Evolutionary conservation across 805 yeast species (phyloP).

Genomic region (Grigorovia yakushimaensis): DNA sequence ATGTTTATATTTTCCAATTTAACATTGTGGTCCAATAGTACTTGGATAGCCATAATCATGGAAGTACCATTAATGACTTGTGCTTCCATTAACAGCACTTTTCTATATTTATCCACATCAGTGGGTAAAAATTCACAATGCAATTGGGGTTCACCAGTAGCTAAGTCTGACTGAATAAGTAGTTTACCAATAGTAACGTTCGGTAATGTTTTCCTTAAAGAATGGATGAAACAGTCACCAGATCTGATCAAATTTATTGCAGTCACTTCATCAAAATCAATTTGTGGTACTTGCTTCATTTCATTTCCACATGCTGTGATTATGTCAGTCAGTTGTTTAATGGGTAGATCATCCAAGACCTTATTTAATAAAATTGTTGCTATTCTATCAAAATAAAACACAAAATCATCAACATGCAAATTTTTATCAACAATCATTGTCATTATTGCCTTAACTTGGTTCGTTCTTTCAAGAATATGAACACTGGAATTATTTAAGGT

Average conservation of each 20-base stretch:
- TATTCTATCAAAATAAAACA: conserved; percentile 79
- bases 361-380: conserved; percentile 57
- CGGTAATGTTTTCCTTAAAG: conserved; percentile 68
- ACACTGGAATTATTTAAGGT: conserved; percentile 15
- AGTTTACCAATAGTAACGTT: conserved; percentile 74
- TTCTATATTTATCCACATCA: conserved; percentile 22
- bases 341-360: conserved; percentile 51
- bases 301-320: conserved; percentile 34
- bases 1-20: conserved; percentile 50
- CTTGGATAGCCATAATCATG: conserved; percentile 87
- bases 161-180: conserved; percentile 76
- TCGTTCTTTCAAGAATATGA: conserved; percentile 34
- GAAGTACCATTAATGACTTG: conserved; percentile 91
- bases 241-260: conserved; percentile 80
- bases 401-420: conserved; percentile 64
- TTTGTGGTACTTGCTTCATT: conserved; percentile 21
- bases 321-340: conserved; percentile 30
- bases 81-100: conserved; percentile 69
- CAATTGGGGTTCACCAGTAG: conserved; percentile 89
- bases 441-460: conserved; percentile 63
- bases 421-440: conserved; percentile 52
- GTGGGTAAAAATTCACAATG: conserved; percentile 71
- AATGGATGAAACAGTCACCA: conserved; percentile 84
- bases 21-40: conserved; percentile 73
- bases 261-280: conserved; percentile 39